These are phyloP conservation scores for Trichoderma citrinoviride DNA, from an alignment of 2,329 filamentous ascomycete species.

Conservation along the genomic window DNA sequence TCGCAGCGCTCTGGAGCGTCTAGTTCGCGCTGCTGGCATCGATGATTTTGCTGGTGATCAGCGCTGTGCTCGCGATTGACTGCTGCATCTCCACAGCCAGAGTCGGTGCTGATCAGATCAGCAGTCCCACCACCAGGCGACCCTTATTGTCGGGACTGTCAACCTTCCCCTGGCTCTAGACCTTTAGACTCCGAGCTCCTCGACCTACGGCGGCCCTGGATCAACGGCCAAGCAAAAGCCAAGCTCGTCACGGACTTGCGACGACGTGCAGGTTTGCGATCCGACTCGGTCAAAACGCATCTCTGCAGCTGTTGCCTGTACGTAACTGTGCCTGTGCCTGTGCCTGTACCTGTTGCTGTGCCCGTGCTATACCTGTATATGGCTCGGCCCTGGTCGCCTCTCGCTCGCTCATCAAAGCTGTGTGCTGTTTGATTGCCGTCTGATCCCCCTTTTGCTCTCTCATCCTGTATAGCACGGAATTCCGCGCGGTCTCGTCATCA, in stretches of 20 bases:
- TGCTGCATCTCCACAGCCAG: slow-evolving; percentile 17
- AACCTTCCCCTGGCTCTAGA: background rate
- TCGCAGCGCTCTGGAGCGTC: background rate
- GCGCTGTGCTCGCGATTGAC: background rate
- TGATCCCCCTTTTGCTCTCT: background rate
- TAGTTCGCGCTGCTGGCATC: background rate
- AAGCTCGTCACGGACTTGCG: too few relatives aligned
- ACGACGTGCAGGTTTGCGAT: too few relatives aligned
- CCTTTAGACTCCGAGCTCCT: background rate
- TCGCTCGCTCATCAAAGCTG: too few relatives aligned
- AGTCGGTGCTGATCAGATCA: slow-evolving; percentile 21
- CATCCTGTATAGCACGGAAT: background rate
- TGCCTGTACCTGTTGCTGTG: background rate
- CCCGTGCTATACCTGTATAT: too few relatives aligned
- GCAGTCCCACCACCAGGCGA: slow-evolving; percentile 13
- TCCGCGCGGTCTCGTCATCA: background rate
- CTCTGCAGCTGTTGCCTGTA: too few relatives aligned
- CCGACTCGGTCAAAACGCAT: too few relatives aligned
- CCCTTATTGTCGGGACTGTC: slow-evolving; percentile 21
- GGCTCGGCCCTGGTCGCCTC: too few relatives aligned
- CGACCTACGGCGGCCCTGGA: background rate
- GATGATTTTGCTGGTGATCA: slow-evolving; percentile 8
- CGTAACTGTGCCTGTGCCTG: background rate
- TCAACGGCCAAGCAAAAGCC: background rate
- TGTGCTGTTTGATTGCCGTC: too few relatives aligned